Conservation (phyloP, 106 monocot species). For the Phalaenopsis equestris region DNA sequence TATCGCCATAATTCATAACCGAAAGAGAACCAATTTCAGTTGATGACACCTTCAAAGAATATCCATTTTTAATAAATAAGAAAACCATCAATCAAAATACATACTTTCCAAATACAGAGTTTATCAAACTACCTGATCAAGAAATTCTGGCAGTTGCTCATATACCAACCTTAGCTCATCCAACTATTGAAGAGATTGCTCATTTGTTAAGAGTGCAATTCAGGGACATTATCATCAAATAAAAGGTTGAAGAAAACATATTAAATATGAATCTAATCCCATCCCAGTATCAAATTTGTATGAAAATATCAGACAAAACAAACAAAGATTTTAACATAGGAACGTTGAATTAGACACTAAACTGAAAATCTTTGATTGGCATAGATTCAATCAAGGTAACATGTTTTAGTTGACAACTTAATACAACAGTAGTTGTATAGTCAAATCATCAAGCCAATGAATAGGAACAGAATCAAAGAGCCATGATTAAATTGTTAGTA, state of each 20-base stretch:
- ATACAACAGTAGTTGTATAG: too few species aligned
- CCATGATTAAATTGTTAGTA: too few species aligned
- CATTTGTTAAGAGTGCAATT: neutral
- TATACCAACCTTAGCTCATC: constrained; percentile 88
- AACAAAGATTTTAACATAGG: neutral
- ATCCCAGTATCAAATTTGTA: neutral
- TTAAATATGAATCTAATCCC: neutral
- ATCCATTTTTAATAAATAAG: neutral
- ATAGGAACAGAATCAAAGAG: too few species aligned
- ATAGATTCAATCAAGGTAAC: too few species aligned
- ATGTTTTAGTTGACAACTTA: too few species aligned
- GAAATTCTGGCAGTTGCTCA: constrained; percentile 77
- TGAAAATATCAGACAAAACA: neutral
- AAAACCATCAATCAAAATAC: neutral
- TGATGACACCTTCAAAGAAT: constrained; percentile 54
- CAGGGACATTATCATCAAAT: neutral
- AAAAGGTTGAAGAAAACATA: neutral
- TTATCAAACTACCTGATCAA: constrained; percentile 48
- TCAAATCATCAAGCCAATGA: too few species aligned
- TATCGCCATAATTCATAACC: constrained; percentile 24
- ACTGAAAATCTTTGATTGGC: too few species aligned
- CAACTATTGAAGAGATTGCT: constrained; percentile 31
- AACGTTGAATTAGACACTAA: neutral
- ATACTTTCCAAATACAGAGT: neutral
- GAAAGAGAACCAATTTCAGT: constrained; percentile 62